These are phyloP conservation scores for Fomitopsis pinicola DNA, from an alignment of 1,284 basidiomycete genomes.

Conservation along the genomic window DNA sequence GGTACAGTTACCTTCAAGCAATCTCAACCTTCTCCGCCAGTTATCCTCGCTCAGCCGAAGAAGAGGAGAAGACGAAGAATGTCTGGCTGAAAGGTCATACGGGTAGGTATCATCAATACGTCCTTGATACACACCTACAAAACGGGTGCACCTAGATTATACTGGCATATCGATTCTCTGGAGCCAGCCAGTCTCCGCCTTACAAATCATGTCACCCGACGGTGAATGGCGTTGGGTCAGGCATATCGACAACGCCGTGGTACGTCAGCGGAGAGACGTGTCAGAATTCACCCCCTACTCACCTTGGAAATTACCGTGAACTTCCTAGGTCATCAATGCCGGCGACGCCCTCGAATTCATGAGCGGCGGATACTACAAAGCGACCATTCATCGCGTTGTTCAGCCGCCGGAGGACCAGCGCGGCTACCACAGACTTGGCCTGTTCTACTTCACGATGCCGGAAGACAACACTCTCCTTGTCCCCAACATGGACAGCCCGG, in stretches of 20 bases:
- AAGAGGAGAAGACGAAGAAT: conserved; percentile 47
- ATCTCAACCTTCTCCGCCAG: conserved; percentile 9
- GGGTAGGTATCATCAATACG: conserved; percentile 28
- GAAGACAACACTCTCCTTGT: conserved; percentile 29
- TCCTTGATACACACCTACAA: too few species aligned
- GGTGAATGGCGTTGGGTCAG: conserved; percentile 55
- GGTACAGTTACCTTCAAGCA: background rate
- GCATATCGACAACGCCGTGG: conserved; percentile 55
- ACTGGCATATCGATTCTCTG: conserved; percentile 52
- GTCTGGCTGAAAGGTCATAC: conserved; percentile 63
- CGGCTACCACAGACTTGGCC: conserved; percentile 42
- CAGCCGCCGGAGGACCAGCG: conserved; percentile 46
- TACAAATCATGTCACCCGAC: conserved; percentile 51
- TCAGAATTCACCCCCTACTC: background rate
- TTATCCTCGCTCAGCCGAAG: conserved; percentile 35
- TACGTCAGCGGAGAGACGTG: conserved; percentile 15
- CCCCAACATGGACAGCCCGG: conserved; percentile 35
- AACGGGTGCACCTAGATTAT: conserved; percentile 35
- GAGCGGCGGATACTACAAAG: conserved; percentile 44
- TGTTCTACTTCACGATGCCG: conserved; percentile 43
- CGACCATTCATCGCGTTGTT: conserved; percentile 34
- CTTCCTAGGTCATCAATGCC: conserved; percentile 44
- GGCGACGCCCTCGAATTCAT: conserved; percentile 60
- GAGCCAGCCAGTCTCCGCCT: conserved; percentile 53
- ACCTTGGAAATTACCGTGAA: background rate